Evolutionary conservation across 345 rosid genomes (phyloP), one percentile per base, ranked within the genome.

Genomic region (Corchorus olitorius): DNA sequence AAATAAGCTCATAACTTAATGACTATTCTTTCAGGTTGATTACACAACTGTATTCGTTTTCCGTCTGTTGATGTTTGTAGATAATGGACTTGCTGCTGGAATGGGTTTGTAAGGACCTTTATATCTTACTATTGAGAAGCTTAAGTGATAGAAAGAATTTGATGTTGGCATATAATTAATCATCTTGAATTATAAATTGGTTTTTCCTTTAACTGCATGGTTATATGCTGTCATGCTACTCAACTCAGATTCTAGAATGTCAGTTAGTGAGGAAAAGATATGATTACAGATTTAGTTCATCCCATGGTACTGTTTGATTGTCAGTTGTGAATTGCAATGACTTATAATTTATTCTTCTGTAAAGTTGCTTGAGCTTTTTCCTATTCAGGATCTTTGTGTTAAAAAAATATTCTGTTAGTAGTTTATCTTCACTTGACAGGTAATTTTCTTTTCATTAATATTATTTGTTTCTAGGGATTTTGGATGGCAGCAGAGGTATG

Each of bases 401-500:
- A 20, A 19, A 34, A 55, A 12, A 45, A 50, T 12, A 43, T 45
- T 34, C 72, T 35, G 37, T 19, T 39, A 10, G 8, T 55, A 43
- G 72, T 60, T 62, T 12, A 74, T 49, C 60, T 54, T 72, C 48
- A 43, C 75, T 22, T 59, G 34, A 52, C n/a, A 20, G 64, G 27
- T 22, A 33, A 4, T 76, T 61, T n/a, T 34, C 52, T 71, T 72
- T 73, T 39, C 55, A 70, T 80, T 41, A 8, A 22, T 60, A 33
- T 70, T 65, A 53, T 64, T 63, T 79, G 60, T 22, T 79, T 43
- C 27, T 73, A 97, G 98, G 93, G 99, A 97, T 85, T 89, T 92
- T 80, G 99, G 99, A 70, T 84, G 94, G 89, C 99, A 97, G 88
- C 99, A 97, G 87, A 86, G 97, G 71, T 85, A 92, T 83, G 94